Evolutionary conservation across 176 grass and related monocot species (phyloP).

Genomic region (Hsuehochloa calcarea): DNA sequence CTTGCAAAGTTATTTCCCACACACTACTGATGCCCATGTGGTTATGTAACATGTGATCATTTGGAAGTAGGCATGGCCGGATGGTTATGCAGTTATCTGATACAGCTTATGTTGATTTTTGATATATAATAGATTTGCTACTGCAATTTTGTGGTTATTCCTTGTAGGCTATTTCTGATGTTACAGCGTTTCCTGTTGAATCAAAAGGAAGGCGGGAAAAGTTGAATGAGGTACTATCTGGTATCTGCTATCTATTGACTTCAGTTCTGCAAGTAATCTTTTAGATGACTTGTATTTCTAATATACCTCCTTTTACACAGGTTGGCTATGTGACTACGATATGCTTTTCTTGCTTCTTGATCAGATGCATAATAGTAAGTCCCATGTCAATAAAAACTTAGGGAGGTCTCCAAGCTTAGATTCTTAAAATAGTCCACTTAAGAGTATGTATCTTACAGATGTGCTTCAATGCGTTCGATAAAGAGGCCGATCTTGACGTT

Average conservation of each 20-base stretch:
- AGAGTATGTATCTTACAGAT: slow-evolving; percentile 42
- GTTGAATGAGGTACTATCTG: slow-evolving; percentile 50
- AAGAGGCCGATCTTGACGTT: slow-evolving; percentile 65
- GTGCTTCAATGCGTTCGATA: slow-evolving; percentile 67
- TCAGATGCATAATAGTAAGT: slow-evolving; percentile 64
- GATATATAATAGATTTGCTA: not conserved
- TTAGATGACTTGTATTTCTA: not conserved
- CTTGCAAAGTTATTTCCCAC: not conserved
- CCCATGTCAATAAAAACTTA: not conserved
- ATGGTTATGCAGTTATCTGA: not conserved
- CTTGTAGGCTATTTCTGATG: slow-evolving; percentile 63
- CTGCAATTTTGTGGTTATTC: slow-evolving; percentile 9
- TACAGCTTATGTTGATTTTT: not conserved
- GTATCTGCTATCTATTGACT: not conserved
- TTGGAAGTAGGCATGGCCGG: not conserved
- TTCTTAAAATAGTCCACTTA: not conserved
- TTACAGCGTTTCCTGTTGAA: slow-evolving; percentile 65
- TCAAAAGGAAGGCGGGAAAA: slow-evolving; percentile 70
- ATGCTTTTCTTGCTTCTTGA: slow-evolving; percentile 59
- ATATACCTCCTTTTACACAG: slow-evolving; percentile 7
- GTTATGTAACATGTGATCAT: not conserved
- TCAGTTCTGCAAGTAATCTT: not conserved
- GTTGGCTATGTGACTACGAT: slow-evolving; percentile 70
- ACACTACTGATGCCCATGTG: not conserved
- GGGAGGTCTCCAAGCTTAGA: not conserved